Percentiles rank a stretch among this genome's conserved stretches.
phyloP scores from a whole-genome alignment of 805 yeast genomes.

The Candida railenensis region DNA sequence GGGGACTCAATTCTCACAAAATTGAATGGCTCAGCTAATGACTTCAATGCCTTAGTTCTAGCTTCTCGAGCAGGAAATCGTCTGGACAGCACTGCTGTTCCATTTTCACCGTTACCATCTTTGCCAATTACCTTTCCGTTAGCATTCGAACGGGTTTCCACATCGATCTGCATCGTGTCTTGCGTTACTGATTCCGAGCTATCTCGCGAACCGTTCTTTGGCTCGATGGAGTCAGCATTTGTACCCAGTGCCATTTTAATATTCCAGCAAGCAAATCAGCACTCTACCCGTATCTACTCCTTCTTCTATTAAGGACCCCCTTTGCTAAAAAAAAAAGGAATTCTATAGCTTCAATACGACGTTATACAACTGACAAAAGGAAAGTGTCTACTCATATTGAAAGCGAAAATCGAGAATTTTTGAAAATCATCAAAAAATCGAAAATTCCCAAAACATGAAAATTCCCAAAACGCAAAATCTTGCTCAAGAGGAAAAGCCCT shows the following conservation, averaged over 20 bases:
- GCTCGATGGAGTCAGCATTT: not conserved
- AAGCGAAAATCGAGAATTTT: not conserved
- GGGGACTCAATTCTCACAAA: not conserved
- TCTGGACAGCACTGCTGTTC: not conserved
- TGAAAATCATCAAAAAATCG: not conserved
- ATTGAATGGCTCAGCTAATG: conserved; percentile 1
- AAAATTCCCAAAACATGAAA: not conserved
- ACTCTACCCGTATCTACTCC: not conserved
- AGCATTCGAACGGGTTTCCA: no score
- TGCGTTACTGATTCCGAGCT: not conserved
- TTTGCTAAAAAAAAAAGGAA: not conserved
- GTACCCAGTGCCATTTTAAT: not conserved
- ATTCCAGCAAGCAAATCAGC: not conserved
- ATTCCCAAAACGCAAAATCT: not conserved
- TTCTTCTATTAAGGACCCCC: not conserved
- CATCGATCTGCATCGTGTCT: not conserved
- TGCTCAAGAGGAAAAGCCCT: no score
- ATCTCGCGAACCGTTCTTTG: not conserved
- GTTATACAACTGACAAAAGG: no score
- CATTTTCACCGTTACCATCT: not conserved
- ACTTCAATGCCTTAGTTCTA: not conserved
- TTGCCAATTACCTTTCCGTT: not conserved
- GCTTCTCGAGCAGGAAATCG: not conserved
- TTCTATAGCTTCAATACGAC: not conserved
- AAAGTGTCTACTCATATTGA: not conserved